Evolutionary conservation across 2,329 filamentous ascomycete genomes (phyloP), one percentile per base, ranked within the genome.

Genomic region (Sclerotiophoma versabilis): DNA sequence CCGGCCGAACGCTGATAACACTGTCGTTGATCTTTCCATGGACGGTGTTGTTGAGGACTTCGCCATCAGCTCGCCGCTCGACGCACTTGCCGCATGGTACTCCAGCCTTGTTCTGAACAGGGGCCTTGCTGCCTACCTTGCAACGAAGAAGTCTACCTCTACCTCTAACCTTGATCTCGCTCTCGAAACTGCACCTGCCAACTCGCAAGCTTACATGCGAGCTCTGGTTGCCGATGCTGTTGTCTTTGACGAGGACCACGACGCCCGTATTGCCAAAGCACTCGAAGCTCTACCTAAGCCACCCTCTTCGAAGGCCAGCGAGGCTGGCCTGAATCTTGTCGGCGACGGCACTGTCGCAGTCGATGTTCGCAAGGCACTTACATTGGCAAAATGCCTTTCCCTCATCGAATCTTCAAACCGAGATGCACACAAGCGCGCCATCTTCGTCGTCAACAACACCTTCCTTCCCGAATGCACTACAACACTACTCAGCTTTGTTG

Each of bases 31-130:
- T 59, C 86, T 88, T 46, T 86, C 90, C 41, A 89, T 96, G 82
- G 90, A 96, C 69, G 83, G 85, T 5, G 91, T 96, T 1, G 90
- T 95, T 3, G 90, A 95, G 54, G 93, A 97, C 67, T 85, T 86
- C 46, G 88, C 92, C 2, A 90, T 97, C 56, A 86, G 90, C 46
- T 95, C 91, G 15, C 91, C 93, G 0, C 84, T 97, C 61, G 93
- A 97, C 74, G 92, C 92, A 11, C 85, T 97, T 45, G 91, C 93
- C 6, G 91, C 93, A 2, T 97, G 93, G 93, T 95, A 88, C 80
- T 96, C 93, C 0, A 91, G 86, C 59, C 81, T 88, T 49, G 81
- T 85, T 11, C 77, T 96, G 30, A 90, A 92, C 65, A 83, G 84
- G 52, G 87, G 86, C 2, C 81, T 97, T 23, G 79, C 86, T 11